These are phyloP conservation scores for Monilinia laxa DNA, from an alignment of 2,329 filamentous ascomycete species.

Conservation along the genomic window DNA sequence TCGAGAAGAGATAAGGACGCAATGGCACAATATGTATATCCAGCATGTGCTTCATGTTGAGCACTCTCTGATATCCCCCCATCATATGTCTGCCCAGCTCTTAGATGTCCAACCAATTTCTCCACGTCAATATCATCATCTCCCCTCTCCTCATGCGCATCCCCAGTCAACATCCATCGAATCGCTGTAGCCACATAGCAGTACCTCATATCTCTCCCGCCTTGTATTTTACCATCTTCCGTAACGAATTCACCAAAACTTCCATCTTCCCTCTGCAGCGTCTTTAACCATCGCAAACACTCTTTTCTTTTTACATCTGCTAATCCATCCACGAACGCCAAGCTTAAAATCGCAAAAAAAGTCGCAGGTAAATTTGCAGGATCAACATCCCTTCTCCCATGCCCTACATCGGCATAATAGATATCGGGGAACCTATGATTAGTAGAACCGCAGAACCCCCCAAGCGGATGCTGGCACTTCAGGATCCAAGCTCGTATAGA, in stretches of 20 bases:
- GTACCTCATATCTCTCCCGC: slow-evolving; percentile 81
- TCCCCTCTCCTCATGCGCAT: slow-evolving; percentile 47
- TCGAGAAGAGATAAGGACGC: slow-evolving; percentile 70
- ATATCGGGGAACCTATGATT: slow-evolving; percentile 52
- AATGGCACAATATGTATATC: slow-evolving; percentile 87
- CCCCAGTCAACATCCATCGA: slow-evolving; percentile 75
- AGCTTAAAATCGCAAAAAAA: slow-evolving; percentile 77
- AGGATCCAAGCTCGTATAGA: slow-evolving; percentile 75
- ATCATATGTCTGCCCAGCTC: slow-evolving; percentile 53
- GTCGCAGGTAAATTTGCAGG: slow-evolving; percentile 85
- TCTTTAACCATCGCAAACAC: slow-evolving; percentile 71
- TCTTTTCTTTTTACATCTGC: slow-evolving; percentile 63
- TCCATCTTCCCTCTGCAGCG: slow-evolving; percentile 77
- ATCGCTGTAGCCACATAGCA: slow-evolving; percentile 82
- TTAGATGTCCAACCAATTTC: slow-evolving; percentile 67
- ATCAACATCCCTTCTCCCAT: slow-evolving; percentile 60
- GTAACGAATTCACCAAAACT: slow-evolving; percentile 85
- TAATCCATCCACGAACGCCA: slow-evolving; percentile 62
- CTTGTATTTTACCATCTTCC: slow-evolving; percentile 59
- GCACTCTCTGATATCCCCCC: slow-evolving; percentile 40
- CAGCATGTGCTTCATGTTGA: slow-evolving; percentile 52
- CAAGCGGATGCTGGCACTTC: slow-evolving; percentile 76
- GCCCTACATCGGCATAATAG: slow-evolving; percentile 41
- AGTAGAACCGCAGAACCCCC: slow-evolving; percentile 86
- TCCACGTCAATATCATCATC: slow-evolving; percentile 75